Evolutionary conservation across 306 rosid species (phyloP), one percentile per base, ranked within the genome.

Genomic region (Castanea mollissima): DNA sequence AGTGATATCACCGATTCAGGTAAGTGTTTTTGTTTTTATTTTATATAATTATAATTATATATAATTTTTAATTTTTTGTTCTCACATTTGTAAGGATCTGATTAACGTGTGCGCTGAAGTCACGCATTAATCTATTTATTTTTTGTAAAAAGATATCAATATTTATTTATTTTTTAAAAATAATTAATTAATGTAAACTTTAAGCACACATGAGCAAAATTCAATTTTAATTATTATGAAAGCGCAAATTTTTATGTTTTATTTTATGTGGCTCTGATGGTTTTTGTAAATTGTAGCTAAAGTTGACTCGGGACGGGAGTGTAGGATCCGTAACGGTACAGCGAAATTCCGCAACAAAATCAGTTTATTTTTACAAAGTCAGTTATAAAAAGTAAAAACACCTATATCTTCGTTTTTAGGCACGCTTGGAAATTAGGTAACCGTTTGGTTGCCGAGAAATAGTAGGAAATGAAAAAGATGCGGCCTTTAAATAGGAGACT

Each of bases 1-100:
- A 87, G 99, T 72, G 99, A 91, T 67, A 84, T 92, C 49, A 95
- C 98, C 64, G 97, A 94, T 85, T 86, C 99, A 91, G 99, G 99
- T 94, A 79, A 85, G 55, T 81, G 51, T 44, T 34, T 41, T 8
- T 41, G 0, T 41, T 41, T 41, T 8, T 41, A 25, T 25, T 25
- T 25, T 25, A 31, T 4, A 4, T 32, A 32, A 32, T 32, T 38
- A 8, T 41, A 41, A 38, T 38, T 41, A 41, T 41, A 41, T 38
- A 6, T 38, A 38, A 6, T 1, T 38, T 21, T 5, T 21, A 2
- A 49, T 38, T 35, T 23, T 67, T 52, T 20, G 6, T 58, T 38
- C 29, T 51, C 4, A 8, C 31, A 18, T 76, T 54, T 35, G 1
- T 1, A 25, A 25, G 2, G 2, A 1, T 25, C 27, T 1, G 27